These are phyloP conservation scores for Calonectria hawksworthii DNA, from an alignment of 2,329 filamentous ascomycete genomes.

Conservation along the genomic window DNA sequence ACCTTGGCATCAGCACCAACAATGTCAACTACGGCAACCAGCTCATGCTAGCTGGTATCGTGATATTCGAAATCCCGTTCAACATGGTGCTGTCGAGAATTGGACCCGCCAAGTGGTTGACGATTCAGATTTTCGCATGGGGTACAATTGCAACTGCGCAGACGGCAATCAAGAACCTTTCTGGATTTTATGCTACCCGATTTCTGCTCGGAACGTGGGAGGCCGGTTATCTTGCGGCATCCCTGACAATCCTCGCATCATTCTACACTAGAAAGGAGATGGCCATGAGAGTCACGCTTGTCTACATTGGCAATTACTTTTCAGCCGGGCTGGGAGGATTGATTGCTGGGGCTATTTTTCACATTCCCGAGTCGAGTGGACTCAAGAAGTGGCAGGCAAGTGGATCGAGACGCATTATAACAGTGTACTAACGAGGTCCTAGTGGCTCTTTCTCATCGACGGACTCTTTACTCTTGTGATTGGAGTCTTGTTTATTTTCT, in stretches of 20 bases:
- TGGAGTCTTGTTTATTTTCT: constrained; percentile 20
- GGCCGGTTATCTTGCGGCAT: constrained; percentile 39
- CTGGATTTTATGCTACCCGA: constrained; percentile 33
- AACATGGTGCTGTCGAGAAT: constrained; percentile 26
- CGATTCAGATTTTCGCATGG: constrained; percentile 35
- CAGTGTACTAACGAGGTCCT: neutral
- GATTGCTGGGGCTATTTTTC: constrained; percentile 29
- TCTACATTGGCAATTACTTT: constrained; percentile 34
- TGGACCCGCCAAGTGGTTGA: constrained; percentile 29
- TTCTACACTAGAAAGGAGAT: constrained; percentile 40
- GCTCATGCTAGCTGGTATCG: constrained; percentile 60
- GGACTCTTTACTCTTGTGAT: constrained; percentile 24
- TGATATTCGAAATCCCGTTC: constrained; percentile 53
- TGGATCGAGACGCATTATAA: neutral
- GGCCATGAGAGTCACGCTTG: constrained; percentile 30
- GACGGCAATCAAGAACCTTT: constrained; percentile 28
- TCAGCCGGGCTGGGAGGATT: constrained; percentile 20
- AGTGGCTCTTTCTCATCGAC: constrained; percentile 31
- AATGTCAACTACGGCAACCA: constrained; percentile 64
- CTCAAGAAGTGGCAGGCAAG: constrained; percentile 22
- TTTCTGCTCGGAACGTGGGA: constrained; percentile 40
- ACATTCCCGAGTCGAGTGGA: constrained; percentile 13
- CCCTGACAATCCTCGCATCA: constrained; percentile 32
- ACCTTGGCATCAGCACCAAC: constrained; percentile 62
- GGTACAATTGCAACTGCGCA: constrained; percentile 36